phyloP scores from a whole-genome alignment of 345 rosid genomes.

The Gossypium herbaceum region DNA sequence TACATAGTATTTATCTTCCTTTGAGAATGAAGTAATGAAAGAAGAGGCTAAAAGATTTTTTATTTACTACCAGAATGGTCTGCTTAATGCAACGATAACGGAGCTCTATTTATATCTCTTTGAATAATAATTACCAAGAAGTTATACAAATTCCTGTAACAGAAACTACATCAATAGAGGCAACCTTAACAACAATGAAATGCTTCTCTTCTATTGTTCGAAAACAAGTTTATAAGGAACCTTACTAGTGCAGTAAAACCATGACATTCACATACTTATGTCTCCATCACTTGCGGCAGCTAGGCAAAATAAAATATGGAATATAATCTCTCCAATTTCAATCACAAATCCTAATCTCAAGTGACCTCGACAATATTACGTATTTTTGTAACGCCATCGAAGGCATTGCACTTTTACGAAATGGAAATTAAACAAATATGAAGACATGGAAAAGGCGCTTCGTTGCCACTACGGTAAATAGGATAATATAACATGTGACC shows the following conservation, averaged over 20 bases:
- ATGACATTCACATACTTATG: background rate
- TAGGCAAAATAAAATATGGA: background rate
- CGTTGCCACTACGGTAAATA: background rate
- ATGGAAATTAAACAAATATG: background rate
- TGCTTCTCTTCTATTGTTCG: background rate
- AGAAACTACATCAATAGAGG: background rate
- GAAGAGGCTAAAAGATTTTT: background rate
- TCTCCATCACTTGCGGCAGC: background rate
- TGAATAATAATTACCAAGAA: background rate
- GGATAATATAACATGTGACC: background rate
- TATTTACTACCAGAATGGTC: background rate
- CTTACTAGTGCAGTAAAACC: background rate
- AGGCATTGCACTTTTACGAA: slow-evolving; percentile 2
- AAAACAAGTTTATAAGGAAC: background rate
- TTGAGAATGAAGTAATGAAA: background rate
- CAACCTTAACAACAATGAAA: background rate
- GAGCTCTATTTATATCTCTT: background rate
- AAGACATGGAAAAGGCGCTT: background rate
- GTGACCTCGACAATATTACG: background rate
- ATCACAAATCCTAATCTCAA: background rate
- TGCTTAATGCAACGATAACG: background rate
- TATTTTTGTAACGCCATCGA: background rate
- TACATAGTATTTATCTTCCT: slow-evolving; percentile 3
- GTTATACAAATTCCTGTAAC: background rate
- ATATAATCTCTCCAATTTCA: background rate